Evolutionary conservation across 176 grass and related monocot genomes (phyloP).

Genomic region (Juncus effusus): DNA sequence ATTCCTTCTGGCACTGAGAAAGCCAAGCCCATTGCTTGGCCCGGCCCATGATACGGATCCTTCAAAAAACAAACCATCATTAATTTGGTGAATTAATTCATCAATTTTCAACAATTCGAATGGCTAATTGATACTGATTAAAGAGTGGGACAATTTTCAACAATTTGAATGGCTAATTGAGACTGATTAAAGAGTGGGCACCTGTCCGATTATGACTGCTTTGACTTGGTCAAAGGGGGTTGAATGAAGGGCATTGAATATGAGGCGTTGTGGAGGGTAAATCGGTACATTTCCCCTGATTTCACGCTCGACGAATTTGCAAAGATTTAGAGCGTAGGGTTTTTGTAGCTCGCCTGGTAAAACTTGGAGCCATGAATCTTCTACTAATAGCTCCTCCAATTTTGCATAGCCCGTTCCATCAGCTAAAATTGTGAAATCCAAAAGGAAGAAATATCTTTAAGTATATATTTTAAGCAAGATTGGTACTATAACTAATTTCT

Average conservation of each 20-base stretch:
- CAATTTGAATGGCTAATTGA: not conserved
- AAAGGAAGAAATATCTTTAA: not conserved
- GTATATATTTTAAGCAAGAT: not conserved
- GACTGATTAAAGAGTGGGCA: slow-evolving; percentile 17
- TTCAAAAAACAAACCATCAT: slow-evolving; percentile 32
- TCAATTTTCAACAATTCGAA: not conserved
- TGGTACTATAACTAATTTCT: not conserved
- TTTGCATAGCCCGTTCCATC: slow-evolving; percentile 36
- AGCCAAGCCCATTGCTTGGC: slow-evolving; percentile 91
- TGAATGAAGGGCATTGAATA: slow-evolving; percentile 82
- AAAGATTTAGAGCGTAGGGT: slow-evolving; percentile 74
- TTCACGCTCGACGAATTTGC: slow-evolving; percentile 65
- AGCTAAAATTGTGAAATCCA: slow-evolving; percentile 20
- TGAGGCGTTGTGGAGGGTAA: slow-evolving; percentile 66
- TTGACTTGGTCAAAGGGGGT: slow-evolving; percentile 79
- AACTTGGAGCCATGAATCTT: slow-evolving; percentile 67
- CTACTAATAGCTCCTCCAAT: slow-evolving; percentile 84
- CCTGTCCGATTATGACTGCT: slow-evolving; percentile 94
- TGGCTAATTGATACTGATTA: not conserved
- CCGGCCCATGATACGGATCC: slow-evolving; percentile 96
- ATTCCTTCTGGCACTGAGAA: slow-evolving; percentile 89
- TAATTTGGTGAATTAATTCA: not conserved
- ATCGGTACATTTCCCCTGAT: slow-evolving; percentile 46
- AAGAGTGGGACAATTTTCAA: not conserved
- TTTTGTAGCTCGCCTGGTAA: slow-evolving; percentile 64